Percentiles rank a stretch among this genome's conserved stretches.
Evolutionary conservation across 2,329 filamentous ascomycete genomes (phyloP).

Genomic region (Coniochaeta sp.): DNA sequence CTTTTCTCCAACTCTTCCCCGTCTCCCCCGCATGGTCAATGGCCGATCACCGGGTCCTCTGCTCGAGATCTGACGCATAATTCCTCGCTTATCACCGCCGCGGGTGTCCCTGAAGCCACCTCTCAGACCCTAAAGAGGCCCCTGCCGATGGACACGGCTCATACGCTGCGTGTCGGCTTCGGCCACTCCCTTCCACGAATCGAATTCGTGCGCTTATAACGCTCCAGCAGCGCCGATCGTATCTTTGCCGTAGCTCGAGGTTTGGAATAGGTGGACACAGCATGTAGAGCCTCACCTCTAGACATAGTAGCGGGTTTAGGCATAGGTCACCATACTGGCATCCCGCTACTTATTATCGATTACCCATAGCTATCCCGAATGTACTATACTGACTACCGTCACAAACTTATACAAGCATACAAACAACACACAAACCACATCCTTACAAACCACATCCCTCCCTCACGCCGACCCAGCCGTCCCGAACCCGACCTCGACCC

Average conservation of each 20-base stretch:
- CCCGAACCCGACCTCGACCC: not conserved
- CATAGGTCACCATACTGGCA: too few species aligned
- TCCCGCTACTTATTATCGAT: too few species aligned
- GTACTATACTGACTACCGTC: too few species aligned
- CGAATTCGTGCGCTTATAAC: not conserved
- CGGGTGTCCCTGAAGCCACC: not conserved
- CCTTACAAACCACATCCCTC: too few species aligned
- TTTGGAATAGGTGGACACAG: too few species aligned
- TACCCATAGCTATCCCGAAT: too few species aligned
- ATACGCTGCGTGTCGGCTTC: too few species aligned
- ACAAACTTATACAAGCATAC: not conserved
- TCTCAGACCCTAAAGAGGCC: not conserved
- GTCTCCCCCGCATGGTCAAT: not conserved
- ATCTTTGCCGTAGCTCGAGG: too few species aligned
- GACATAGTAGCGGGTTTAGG: too few species aligned
- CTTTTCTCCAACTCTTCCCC: constrained; percentile 1
- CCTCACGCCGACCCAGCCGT: not conserved
- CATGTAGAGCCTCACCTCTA: too few species aligned
- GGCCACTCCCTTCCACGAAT: not conserved
- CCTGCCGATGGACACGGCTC: too few species aligned
- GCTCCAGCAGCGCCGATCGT: not conserved
- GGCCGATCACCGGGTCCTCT: not conserved
- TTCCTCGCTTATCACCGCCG: not conserved
- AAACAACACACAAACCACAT: not conserved
- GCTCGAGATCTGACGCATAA: not conserved